Evolutionary conservation across 345 rosid species (phyloP).

Genomic region (Carallia brachiata): DNA sequence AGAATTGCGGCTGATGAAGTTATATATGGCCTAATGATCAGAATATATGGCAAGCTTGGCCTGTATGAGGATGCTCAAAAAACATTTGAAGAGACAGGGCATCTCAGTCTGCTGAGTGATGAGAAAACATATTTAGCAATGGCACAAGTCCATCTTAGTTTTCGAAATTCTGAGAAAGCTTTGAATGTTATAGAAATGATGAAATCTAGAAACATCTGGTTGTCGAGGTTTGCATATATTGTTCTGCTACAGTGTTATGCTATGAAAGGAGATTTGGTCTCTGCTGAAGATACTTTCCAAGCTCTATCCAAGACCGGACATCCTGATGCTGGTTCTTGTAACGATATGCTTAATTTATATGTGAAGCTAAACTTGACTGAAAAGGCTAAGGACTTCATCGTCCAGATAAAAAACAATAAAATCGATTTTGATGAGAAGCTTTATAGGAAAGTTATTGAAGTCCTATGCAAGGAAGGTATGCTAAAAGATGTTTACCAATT

Average conservation of each 20-base stretch:
- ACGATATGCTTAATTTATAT: slow-evolving; percentile 70
- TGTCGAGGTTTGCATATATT: slow-evolving; percentile 79
- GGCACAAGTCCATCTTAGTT: slow-evolving; percentile 79
- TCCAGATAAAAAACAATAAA: slow-evolving; percentile 47
- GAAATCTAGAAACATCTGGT: slow-evolving; percentile 62
- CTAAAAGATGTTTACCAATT: slow-evolving; percentile 46
- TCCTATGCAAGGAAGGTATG: slow-evolving; percentile 68
- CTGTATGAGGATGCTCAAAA: slow-evolving; percentile 72
- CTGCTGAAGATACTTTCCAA: slow-evolving; percentile 74
- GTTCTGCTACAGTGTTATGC: slow-evolving; percentile 76
- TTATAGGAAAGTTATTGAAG: slow-evolving; percentile 46
- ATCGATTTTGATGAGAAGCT: slow-evolving; percentile 60
- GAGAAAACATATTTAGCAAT: slow-evolving; percentile 91
- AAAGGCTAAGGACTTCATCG: slow-evolving; percentile 56
- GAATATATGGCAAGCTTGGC: slow-evolving; percentile 89
- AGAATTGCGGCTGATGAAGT: slow-evolving; percentile 76
- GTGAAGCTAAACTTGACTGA: slow-evolving; percentile 45
- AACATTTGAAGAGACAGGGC: slow-evolving; percentile 62
- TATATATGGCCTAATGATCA: slow-evolving; percentile 79
- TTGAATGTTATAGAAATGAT: slow-evolving; percentile 54
- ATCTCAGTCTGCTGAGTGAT: slow-evolving; percentile 55
- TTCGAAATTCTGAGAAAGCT: slow-evolving; percentile 66
- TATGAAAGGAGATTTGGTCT: slow-evolving; percentile 53
- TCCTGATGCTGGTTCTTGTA: slow-evolving; percentile 80
- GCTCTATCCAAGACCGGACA: slow-evolving; percentile 61